A percentile compares a stretch with the other conserved stretches of the same genome.
phyloP scores from a whole-genome alignment of 371 early-diverging fungal genomes.

The Apophysomyces variabilis region DNA sequence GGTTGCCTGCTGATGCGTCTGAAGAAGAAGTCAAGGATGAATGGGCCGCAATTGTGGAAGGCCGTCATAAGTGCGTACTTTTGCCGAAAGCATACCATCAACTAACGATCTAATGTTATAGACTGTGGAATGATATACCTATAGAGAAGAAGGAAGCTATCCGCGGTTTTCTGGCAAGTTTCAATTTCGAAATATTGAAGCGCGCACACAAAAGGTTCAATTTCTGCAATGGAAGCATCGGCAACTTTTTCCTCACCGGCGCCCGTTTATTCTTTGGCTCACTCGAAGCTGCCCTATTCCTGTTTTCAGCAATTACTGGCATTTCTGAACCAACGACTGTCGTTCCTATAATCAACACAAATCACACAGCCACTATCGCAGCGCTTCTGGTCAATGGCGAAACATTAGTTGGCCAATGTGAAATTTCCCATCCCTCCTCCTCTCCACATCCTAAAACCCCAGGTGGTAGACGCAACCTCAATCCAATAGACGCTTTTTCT shows the following conservation, averaged over 20 bases:
- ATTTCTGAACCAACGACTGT: conserved; percentile 61
- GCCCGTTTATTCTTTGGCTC: conserved; percentile 72
- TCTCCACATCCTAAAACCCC: conserved; percentile 18
- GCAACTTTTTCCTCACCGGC: conserved; percentile 78
- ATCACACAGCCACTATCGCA: conserved; percentile 63
- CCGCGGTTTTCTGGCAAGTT: conserved; percentile 70
- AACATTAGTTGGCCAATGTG: conserved; percentile 64
- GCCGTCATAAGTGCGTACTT: conserved; percentile 56
- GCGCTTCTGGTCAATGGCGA: conserved; percentile 62
- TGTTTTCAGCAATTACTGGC: conserved; percentile 66
- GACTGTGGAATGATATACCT: conserved; percentile 63
- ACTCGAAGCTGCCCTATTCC: conserved; percentile 70
- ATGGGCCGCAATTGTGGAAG: conserved; percentile 70
- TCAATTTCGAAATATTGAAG: conserved; percentile 70
- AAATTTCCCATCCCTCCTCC: conserved; percentile 63
- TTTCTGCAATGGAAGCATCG: conserved; percentile 74
- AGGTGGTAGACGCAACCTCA: conserved; percentile 8
- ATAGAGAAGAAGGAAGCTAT: conserved; percentile 69
- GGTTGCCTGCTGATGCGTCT: conserved; percentile 57
- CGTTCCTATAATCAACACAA: conserved; percentile 65
- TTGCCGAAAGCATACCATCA: background rate
- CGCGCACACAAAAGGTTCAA: conserved; percentile 69
- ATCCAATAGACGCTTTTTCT: conserved; percentile 34
- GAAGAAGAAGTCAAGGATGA: conserved; percentile 56
- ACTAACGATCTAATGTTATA: conserved; percentile 20